These are phyloP conservation scores for Coniochaeta prunicola DNA, from an alignment of 2,329 filamentous ascomycete genomes.

Conservation along the genomic window DNA sequence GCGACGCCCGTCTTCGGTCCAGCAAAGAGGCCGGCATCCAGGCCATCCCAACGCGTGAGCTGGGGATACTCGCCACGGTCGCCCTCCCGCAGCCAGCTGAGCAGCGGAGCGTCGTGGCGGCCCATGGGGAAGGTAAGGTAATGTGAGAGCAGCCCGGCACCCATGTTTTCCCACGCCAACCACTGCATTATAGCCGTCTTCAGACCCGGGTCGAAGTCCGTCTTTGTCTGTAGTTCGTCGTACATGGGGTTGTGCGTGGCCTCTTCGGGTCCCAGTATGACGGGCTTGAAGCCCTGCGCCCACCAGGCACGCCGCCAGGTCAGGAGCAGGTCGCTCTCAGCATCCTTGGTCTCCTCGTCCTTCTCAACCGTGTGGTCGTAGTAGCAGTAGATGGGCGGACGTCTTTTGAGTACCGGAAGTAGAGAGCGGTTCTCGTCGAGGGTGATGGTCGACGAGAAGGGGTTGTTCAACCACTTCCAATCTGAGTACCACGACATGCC, in stretches of 20 bases:
- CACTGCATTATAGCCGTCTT: slow-evolving; percentile 71
- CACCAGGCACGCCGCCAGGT: slow-evolving; percentile 94
- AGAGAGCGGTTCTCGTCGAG: slow-evolving; percentile 78
- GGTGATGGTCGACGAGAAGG: slow-evolving; percentile 75
- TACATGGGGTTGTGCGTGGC: slow-evolving; percentile 79
- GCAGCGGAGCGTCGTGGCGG: slow-evolving; percentile 60
- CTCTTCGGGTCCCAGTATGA: slow-evolving; percentile 72
- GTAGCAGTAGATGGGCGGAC: slow-evolving; percentile 82
- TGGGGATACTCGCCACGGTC: slow-evolving; percentile 68
- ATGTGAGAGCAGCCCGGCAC: slow-evolving; percentile 71
- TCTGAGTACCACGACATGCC: slow-evolving; percentile 81
- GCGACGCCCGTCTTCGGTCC: slow-evolving; percentile 60
- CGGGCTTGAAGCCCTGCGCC: slow-evolving; percentile 83
- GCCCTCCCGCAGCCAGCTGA: slow-evolving; percentile 49
- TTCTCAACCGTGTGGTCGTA: slow-evolving; percentile 65
- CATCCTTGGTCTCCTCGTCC: slow-evolving; percentile 56
- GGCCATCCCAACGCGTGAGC: slow-evolving; percentile 65
- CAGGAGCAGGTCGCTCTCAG: slow-evolving; percentile 71
- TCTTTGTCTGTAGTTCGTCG: slow-evolving; percentile 52
- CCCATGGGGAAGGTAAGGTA: slow-evolving; percentile 83
- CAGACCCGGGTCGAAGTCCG: slow-evolving; percentile 53
- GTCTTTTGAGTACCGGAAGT: slow-evolving; percentile 64
- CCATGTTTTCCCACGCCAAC: slow-evolving; percentile 92
- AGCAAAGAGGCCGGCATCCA: slow-evolving; percentile 66
- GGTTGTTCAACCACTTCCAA: slow-evolving; percentile 78